These are phyloP conservation scores for Pseudognaphalium luteoalbum DNA, from an alignment of 129 eudicot species.

Conservation along the genomic window DNA sequence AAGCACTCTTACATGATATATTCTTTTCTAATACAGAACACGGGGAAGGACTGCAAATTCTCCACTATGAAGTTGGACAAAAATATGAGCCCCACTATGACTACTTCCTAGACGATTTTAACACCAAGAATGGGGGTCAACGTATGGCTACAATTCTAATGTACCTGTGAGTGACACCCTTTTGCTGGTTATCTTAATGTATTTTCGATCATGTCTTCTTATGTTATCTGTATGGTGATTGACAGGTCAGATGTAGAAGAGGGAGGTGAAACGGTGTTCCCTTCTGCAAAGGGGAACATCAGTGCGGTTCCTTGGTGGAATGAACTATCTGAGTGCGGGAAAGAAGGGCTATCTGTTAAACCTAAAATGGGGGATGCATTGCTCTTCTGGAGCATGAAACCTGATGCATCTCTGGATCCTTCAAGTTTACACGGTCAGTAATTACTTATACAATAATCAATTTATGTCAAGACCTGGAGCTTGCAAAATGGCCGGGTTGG, in stretches of 20 bases:
- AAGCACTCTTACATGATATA: background rate
- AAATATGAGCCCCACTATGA: slow-evolving; percentile 94
- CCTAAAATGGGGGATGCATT: slow-evolving; percentile 97
- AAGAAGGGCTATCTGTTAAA: slow-evolving; percentile 80
- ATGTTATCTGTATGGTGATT: background rate
- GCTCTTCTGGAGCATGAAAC: slow-evolving; percentile 93
- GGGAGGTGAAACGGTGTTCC: slow-evolving; percentile 97
- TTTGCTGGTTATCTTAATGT: background rate
- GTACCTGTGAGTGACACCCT: slow-evolving; percentile 73
- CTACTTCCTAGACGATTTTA: slow-evolving; percentile 76
- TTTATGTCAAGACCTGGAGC: background rate
- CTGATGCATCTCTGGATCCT: slow-evolving; percentile 81
- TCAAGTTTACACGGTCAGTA: slow-evolving; percentile 91
- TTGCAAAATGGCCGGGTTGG: background rate
- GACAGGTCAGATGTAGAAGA: slow-evolving; percentile 97
- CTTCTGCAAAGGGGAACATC: slow-evolving; percentile 78
- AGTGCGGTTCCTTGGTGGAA: slow-evolving; percentile 83
- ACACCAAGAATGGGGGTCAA: slow-evolving; percentile 88
- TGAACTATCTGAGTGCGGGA: slow-evolving; percentile 76
- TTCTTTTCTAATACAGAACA: slow-evolving; percentile 51
- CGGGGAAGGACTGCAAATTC: slow-evolving; percentile 96
- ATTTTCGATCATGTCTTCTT: background rate
- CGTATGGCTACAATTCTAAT: slow-evolving; percentile 92
- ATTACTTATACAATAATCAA: background rate
- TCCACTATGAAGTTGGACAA: slow-evolving; percentile 96